These are phyloP conservation scores for Mastigamoeba balamuthi DNA, from an alignment of 78 protist species.

Conservation along the genomic window DNA sequence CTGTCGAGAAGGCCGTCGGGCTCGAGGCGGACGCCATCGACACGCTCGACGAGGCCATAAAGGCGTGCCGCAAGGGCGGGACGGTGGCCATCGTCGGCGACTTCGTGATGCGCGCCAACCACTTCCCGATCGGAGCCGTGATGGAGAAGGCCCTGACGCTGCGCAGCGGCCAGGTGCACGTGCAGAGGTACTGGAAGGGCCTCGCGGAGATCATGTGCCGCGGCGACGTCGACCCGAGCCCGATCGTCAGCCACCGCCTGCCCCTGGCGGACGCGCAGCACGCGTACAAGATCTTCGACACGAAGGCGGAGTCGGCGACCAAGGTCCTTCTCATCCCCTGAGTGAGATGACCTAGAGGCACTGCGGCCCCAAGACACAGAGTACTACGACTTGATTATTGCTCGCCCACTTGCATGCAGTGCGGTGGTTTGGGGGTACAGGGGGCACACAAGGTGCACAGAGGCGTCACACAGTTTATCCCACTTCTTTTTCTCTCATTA, in stretches of 20 bases:
- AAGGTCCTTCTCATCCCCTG: background rate
- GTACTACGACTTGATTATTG: too few species aligned
- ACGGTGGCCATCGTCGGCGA: slow-evolving; percentile 7
- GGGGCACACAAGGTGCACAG: too few species aligned
- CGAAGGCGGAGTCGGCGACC: background rate
- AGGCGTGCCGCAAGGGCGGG: slow-evolving; percentile 4
- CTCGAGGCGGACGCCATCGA: slow-evolving; percentile 15
- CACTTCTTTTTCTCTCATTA: too few species aligned
- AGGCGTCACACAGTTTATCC: too few species aligned
- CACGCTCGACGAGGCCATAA: slow-evolving; percentile 9
- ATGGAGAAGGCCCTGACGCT: slow-evolving; percentile 8
- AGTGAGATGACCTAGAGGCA: too few species aligned
- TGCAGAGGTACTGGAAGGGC: background rate
- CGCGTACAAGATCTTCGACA: background rate
- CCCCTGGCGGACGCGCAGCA: background rate
- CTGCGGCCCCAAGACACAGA: too few species aligned
- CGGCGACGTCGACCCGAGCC: background rate
- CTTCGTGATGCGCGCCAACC: slow-evolving; percentile 4
- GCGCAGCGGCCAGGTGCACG: background rate
- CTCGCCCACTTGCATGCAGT: too few species aligned
- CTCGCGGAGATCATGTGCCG: background rate
- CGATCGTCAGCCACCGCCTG: background rate
- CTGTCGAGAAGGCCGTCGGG: slow-evolving; percentile 11
- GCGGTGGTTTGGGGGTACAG: too few species aligned
- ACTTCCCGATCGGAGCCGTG: slow-evolving; percentile 10